phyloP scores from a whole-genome alignment of 192 early-diverging fungal species.

The Endogone sp. region DNA sequence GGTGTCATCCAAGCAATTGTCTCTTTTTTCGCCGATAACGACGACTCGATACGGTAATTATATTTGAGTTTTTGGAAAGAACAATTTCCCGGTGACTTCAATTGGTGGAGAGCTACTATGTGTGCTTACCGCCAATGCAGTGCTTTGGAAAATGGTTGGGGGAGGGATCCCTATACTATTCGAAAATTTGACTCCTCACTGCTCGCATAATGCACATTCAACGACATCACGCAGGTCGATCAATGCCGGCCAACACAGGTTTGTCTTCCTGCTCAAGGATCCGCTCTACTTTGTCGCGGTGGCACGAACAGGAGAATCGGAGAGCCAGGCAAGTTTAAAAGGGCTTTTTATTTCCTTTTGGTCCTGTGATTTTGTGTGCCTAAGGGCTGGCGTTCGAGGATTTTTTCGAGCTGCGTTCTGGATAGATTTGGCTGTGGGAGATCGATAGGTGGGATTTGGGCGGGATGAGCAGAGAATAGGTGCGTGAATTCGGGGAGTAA shows the following conservation, averaged over 20 bases:
- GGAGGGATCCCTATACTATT: too few species aligned
- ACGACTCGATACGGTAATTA: slow-evolving; percentile 71
- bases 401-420: too few species aligned
- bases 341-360: not conserved
- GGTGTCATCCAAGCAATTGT: slow-evolving; percentile 89
- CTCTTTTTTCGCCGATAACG: slow-evolving; percentile 77
- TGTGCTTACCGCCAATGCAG: too few species aligned
- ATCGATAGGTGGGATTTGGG: too few species aligned
- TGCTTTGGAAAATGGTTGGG: too few species aligned
- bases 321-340: slow-evolving; percentile 46
- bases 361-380: too few species aligned
- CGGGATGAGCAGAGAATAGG: too few species aligned
- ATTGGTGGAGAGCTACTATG: not conserved
- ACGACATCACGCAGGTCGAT: slow-evolving; percentile 41
- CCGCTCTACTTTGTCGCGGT: slow-evolving; percentile 87
- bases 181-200: not conserved
- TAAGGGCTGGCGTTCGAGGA: too few species aligned
- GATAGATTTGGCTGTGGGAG: too few species aligned
- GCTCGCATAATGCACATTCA: not conserved
- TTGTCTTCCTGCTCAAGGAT: slow-evolving; percentile 78
- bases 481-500: too few species aligned
- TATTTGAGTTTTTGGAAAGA: slow-evolving; percentile 13
- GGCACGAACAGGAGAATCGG: slow-evolving; percentile 75
- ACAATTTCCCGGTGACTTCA: not conserved
- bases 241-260: slow-evolving; percentile 63